Conservation (phyloP, 768 basidiomycete genomes). For the Lactarius psammicola region DNA sequence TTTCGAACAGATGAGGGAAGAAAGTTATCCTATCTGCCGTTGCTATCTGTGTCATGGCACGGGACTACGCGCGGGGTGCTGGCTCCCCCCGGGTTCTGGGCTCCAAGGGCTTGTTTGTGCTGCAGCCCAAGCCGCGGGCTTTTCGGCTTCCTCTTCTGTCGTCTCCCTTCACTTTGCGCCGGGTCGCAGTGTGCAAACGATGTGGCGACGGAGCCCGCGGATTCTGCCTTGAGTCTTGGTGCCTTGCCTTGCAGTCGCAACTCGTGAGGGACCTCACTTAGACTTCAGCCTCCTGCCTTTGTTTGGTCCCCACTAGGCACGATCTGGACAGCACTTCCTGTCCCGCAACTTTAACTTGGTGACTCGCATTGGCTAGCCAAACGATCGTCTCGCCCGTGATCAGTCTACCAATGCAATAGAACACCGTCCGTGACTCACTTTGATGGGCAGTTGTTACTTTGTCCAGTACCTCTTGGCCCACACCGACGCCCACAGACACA, state of each 20-base stretch:
- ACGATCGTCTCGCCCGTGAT: neutral
- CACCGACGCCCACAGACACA: neutral
- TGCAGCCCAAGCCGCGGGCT: neutral
- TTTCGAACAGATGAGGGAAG: neutral
- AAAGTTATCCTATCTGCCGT: neutral
- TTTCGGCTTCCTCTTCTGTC: neutral
- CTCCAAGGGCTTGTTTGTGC: neutral
- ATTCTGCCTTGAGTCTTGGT: neutral
- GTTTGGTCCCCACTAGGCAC: neutral
- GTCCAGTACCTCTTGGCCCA: neutral
- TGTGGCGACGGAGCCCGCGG: neutral
- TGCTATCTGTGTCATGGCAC: neutral
- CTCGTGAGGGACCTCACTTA: neutral
- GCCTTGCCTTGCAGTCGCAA: neutral
- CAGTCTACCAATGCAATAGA: neutral
- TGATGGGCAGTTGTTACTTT: neutral
- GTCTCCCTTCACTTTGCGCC: neutral
- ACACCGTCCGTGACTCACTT: neutral
- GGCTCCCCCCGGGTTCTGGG: neutral
- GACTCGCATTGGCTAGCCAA: neutral
- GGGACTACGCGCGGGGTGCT: neutral
- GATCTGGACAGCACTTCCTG: neutral
- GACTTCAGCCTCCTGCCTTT: neutral
- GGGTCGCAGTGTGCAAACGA: neutral
- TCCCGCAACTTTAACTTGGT: neutral